Conservation (phyloP, 2,329 filamentous ascomycete species). For the Claviceps spartinae region DNA sequence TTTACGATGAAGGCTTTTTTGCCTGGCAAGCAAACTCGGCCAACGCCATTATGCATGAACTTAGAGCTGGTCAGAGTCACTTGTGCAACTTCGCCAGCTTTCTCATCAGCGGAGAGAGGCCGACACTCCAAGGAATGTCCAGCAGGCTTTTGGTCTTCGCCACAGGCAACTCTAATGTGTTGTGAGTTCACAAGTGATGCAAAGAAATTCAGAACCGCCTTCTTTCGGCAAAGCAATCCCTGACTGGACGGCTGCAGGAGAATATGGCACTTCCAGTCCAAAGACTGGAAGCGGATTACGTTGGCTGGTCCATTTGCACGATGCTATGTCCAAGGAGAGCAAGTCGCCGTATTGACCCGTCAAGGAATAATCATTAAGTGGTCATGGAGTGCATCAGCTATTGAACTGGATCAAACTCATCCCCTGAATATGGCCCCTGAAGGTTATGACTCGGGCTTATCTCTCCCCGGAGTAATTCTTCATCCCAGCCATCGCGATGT, state of each 20-base stretch:
- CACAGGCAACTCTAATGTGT: neutral
- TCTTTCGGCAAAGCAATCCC: neutral
- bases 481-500: neutral
- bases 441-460: neutral
- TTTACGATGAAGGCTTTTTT: constrained; percentile 14
- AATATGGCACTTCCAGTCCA: constrained; percentile 10
- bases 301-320: constrained; percentile 9
- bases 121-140: constrained; percentile 11
- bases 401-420: constrained; percentile 7
- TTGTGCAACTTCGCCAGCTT: constrained; percentile 9
- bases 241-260: constrained; percentile 5
- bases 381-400: constrained; percentile 10
- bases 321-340: constrained; percentile 10
- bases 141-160: neutral
- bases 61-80: constrained; percentile 9
- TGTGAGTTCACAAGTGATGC: constrained; percentile 5
- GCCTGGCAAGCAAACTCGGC: constrained; percentile 14
- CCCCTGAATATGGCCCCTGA: neutral
- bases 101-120: constrained; percentile 8
- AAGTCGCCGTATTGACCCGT: constrained; percentile 10
- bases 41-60: constrained; percentile 14
- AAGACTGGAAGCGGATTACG: constrained; percentile 9
- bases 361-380: constrained; percentile 12
- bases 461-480: constrained; percentile 2
- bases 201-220: neutral